These are phyloP conservation scores for Skeletonema menzelii DNA, from an alignment of 108 stramenopile species.

Conservation along the genomic window DNA sequence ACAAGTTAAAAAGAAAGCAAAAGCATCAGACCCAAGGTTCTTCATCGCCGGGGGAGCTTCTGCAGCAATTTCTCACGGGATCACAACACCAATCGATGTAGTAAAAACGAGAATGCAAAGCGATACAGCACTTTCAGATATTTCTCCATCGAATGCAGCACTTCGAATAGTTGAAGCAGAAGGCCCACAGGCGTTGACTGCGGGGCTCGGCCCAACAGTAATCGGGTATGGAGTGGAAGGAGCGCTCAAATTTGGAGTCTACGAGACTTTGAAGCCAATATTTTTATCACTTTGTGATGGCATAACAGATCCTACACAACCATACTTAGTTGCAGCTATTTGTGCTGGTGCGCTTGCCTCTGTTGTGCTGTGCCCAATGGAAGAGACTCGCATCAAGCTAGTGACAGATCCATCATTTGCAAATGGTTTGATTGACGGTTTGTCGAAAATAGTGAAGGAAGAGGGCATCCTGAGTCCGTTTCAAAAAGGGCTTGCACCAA, in stretches of 20 bases:
- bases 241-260: conserved; percentile 68
- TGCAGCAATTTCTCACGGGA: conserved; percentile 77
- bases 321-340: conserved; percentile 46
- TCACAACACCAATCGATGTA: conserved; percentile 85
- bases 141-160: conserved; percentile 48
- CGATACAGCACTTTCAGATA: conserved; percentile 13
- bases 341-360: conserved; percentile 58
- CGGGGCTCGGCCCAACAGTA: conserved; percentile 84
- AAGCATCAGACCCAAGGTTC: conserved; percentile 46
- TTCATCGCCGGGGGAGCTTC: conserved; percentile 80
- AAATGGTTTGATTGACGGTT: conserved; percentile 25
- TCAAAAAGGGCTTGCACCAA: conserved; percentile 46
- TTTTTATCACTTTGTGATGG: conserved; percentile 10
- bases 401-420: conserved; percentile 55
- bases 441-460: conserved; percentile 20
- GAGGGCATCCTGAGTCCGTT: conserved; percentile 32
- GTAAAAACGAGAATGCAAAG: conserved; percentile 67
- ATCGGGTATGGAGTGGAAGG: conserved; percentile 76
- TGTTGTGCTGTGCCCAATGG: conserved; percentile 57
- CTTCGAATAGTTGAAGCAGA: conserved; percentile 64
- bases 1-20: conserved; percentile 7
- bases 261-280: conserved; percentile 60
- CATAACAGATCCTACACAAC: background rate
- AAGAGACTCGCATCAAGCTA: conserved; percentile 62
- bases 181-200: conserved; percentile 61